Base-by-base conservation (phyloP, 1,284 basidiomycete genomes). In the Amylostereum areolatum region DNA sequence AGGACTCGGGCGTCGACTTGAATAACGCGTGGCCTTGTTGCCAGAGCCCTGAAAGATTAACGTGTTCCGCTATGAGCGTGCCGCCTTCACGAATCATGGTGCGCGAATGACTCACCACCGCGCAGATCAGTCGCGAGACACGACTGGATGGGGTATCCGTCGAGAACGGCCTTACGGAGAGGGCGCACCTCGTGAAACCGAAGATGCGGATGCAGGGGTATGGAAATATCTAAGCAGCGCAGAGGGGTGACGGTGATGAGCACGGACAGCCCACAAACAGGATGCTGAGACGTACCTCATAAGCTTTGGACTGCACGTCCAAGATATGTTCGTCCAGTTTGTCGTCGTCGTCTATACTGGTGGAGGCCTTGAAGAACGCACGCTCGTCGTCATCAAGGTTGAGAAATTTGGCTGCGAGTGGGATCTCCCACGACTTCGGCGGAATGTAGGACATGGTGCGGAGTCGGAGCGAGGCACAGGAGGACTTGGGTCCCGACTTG, bases 251-350 rank as follows among this genome's bases (percentile, higher is more conserved):
- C 18, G 18, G 18, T 18, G 18, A 18, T 18, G 18, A 18, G 18
- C 18, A 18, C 18, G 18, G 18, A 18, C 18, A 18, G 18, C 18
- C 18, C 18, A 18, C 18, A 18, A 18, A 18, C 18, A 18, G 18
- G 18, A 18, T 18, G 18, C 18, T 18, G 18, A 18, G 18, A 18
- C 18, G 18, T 18, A 18, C 18, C 18, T 18, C 18, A 51, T 69
- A 71, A 12, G 72, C 73, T 49, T 65, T 62, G 33, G 43, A 49
- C 48, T 70, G 71, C 28, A 72, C 61, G 2, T 46, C 48, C 12
- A 74, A 45, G 25, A 77, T 67, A 56, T 75, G 74, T 41, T 62
- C 45, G 55, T 64, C 73, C 47, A 74, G 57, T 46, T 61, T 58
- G 2, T 62, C 59, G n/a, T 68, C 63, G 48, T 66, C 58, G 2